Evolutionary conservation across 1,284 basidiomycete genomes (phyloP).

Genomic region (Pyrrhoderma lamaoense): DNA sequence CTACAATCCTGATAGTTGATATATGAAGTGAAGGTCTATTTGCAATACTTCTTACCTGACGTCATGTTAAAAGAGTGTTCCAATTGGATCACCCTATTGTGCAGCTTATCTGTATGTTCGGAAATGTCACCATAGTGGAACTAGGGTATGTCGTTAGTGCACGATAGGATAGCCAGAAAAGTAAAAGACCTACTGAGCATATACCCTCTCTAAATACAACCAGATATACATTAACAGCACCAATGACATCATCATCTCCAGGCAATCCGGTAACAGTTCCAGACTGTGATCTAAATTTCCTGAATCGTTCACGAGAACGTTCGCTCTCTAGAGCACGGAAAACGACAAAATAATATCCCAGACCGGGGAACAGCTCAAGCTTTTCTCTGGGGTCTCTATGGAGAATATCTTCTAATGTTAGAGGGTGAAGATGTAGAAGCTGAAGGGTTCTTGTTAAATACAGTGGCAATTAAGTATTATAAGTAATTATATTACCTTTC

Average conservation of each 20-base stretch:
- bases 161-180: background rate
- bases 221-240: slow-evolving; percentile 83
- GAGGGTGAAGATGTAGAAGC: slow-evolving; percentile 85
- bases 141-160: slow-evolving; percentile 33
- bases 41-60: slow-evolving; percentile 43
- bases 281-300: slow-evolving; percentile 23
- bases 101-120: slow-evolving; percentile 79
- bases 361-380: slow-evolving; percentile 78
- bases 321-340: slow-evolving; percentile 77
- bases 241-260: slow-evolving; percentile 45
- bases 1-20: slow-evolving; percentile 31
- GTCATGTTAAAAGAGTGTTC: slow-evolving; percentile 58
- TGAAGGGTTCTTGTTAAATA: slow-evolving; percentile 27
- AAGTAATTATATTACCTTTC: slow-evolving; percentile 50
- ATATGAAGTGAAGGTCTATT: slow-evolving; percentile 1
- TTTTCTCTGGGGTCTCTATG: slow-evolving; percentile 93
- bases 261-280: slow-evolving; percentile 22
- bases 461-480: background rate
- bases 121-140: slow-evolving; percentile 92
- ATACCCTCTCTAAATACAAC: slow-evolving; percentile 89
- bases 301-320: slow-evolving; percentile 35
- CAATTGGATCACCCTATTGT: slow-evolving; percentile 57
- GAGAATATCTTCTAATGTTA: slow-evolving; percentile 94
- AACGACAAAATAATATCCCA: slow-evolving; percentile 92
- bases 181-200: slow-evolving; percentile 58